These are phyloP conservation scores for Cornus kousa DNA, from an alignment of 148 eudicot species.

Conservation along the genomic window DNA sequence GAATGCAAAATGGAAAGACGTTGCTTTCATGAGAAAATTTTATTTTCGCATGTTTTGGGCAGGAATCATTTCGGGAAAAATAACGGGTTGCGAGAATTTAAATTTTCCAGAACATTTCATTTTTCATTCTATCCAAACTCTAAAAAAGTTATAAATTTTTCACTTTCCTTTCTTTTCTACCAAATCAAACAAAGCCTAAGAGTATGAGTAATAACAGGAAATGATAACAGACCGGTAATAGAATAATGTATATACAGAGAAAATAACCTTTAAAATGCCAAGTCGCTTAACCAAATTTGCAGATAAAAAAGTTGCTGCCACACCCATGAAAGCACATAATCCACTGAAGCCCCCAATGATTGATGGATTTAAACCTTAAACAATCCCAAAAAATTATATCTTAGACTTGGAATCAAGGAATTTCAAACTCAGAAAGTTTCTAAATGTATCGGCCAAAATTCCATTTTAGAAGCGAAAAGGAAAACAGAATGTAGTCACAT, in stretches of 20 bases:
- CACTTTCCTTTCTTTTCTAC: too few relatives aligned
- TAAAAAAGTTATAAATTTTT: too few relatives aligned
- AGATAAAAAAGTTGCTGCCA: slow-evolving; percentile 89
- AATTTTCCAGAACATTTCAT: too few relatives aligned
- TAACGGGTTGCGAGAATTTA: too few relatives aligned
- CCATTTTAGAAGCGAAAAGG: too few relatives aligned
- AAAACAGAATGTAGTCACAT: not conserved
- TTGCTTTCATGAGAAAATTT: too few relatives aligned
- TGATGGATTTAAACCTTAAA: slow-evolving; percentile 81
- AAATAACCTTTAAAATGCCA: slow-evolving; percentile 80
- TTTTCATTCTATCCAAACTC: too few relatives aligned
- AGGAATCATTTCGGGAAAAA: too few relatives aligned
- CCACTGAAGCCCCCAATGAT: slow-evolving; percentile 89
- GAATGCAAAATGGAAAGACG: too few relatives aligned
- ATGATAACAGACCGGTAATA: not conserved
- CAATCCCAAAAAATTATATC: not conserved
- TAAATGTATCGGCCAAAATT: not conserved
- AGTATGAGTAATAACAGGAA: slow-evolving; percentile 4
- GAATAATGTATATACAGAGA: slow-evolving; percentile 10
- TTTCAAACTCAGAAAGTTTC: slow-evolving; percentile 2
- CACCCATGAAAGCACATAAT: slow-evolving; percentile 94
- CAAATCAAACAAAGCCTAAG: too few relatives aligned
- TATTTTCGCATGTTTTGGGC: too few relatives aligned
- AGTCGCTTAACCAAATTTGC: slow-evolving; percentile 59
- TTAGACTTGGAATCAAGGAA: not conserved